Conservation (phyloP, 2,329 filamentous ascomycete species). For the Metarhizium anisopliae region DNA sequence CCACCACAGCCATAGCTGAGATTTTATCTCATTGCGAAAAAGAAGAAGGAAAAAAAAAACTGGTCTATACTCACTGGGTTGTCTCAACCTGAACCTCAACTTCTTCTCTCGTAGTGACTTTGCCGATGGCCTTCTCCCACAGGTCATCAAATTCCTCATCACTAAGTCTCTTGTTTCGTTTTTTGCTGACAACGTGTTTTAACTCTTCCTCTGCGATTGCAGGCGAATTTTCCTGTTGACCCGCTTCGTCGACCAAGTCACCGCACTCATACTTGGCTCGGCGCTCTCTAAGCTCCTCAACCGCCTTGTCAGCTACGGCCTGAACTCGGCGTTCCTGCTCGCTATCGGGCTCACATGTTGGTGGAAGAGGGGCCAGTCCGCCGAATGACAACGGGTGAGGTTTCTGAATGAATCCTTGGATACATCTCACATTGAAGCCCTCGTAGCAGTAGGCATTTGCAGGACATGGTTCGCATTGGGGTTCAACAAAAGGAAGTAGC, state of each 20-base stretch:
- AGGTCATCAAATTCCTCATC: constrained; percentile 89
- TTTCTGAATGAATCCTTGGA: constrained; percentile 77
- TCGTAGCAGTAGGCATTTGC: constrained; percentile 81
- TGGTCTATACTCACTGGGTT: constrained; percentile 41
- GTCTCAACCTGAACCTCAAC: constrained; percentile 35
- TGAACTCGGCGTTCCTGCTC: constrained; percentile 84
- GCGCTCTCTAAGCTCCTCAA: constrained; percentile 77
- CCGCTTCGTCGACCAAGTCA: constrained; percentile 53
- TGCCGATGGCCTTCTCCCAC: constrained; percentile 64
- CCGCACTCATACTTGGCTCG: constrained; percentile 89
- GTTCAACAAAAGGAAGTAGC: constrained; percentile 59
- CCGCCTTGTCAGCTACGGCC: constrained; percentile 75
- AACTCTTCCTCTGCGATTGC: constrained; percentile 60
- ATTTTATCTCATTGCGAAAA: background rate
- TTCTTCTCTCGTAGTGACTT: constrained; percentile 56
- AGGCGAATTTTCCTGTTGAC: constrained; percentile 49
- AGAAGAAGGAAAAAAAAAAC: constrained; percentile 10
- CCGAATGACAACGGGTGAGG: constrained; percentile 75
- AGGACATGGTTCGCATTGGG: constrained; percentile 84
- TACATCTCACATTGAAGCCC: constrained; percentile 69
- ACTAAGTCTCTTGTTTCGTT: constrained; percentile 73
- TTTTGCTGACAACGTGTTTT: constrained; percentile 66
- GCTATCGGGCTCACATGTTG: constrained; percentile 90
- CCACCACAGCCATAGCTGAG: background rate
- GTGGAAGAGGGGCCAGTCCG: constrained; percentile 74